Conservation (phyloP, 1,139 yeast genomes). For the Hansenula sp. region DNA sequence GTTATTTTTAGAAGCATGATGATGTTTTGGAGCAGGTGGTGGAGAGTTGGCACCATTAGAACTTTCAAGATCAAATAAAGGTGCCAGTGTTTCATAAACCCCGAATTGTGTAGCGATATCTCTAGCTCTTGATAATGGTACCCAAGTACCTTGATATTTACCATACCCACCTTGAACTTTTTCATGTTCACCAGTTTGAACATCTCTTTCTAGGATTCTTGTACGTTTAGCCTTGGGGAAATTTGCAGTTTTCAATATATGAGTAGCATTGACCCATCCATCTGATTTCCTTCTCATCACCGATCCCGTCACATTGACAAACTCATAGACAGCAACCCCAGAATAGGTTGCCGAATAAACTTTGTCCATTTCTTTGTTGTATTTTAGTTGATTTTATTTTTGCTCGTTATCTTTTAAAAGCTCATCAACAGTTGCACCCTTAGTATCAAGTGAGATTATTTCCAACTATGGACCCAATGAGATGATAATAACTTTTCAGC, state of each 20-base stretch:
- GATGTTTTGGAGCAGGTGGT: slow-evolving; percentile 83
- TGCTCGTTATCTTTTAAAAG: neutral
- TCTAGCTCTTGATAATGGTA: slow-evolving; percentile 63
- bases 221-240: slow-evolving; percentile 94
- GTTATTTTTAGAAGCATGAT: slow-evolving; percentile 48
- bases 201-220: slow-evolving; percentile 86
- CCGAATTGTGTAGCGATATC: slow-evolving; percentile 64
- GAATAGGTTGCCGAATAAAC: slow-evolving; percentile 80
- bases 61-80: slow-evolving; percentile 62
- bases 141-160: slow-evolving; percentile 97
- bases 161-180: slow-evolving; percentile 98
- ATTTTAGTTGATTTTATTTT: neutral
- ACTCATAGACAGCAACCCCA: slow-evolving; percentile 87
- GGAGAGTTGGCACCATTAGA: slow-evolving; percentile 62
- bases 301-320: slow-evolving; percentile 73
- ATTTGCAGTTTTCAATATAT: slow-evolving; percentile 88
- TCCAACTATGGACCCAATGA: too few relatives aligned
- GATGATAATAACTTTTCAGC: too few relatives aligned
- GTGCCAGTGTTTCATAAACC: slow-evolving; percentile 60
- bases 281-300: slow-evolving; percentile 90
- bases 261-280: slow-evolving; percentile 98
- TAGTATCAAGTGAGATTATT: too few relatives aligned
- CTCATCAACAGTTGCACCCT: too few relatives aligned
- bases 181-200: slow-evolving; percentile 81
- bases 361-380: neutral